Evolutionary conservation across 2,329 filamentous ascomycete genomes (phyloP).

Genomic region (Trichoderma cornu-damae): DNA sequence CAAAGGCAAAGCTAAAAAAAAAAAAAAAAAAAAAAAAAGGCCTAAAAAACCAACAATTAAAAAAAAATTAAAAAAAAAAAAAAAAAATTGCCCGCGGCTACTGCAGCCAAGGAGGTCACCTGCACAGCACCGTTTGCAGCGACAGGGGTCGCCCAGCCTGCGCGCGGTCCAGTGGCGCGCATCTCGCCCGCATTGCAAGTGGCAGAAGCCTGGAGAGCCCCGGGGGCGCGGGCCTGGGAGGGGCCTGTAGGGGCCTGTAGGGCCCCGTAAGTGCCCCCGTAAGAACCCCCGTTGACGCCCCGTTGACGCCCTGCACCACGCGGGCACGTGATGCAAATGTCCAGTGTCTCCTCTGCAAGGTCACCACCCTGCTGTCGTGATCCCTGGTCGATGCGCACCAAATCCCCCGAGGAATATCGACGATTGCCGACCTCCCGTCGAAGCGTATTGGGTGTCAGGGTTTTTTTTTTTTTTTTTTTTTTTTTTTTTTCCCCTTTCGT

Average conservation of each 20-base stretch:
- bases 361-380: constrained; percentile 15
- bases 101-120: constrained; percentile 23
- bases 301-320: neutral
- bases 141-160: constrained; percentile 8
- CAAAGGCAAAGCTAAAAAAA: no score
- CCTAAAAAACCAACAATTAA: neutral
- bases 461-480: neutral
- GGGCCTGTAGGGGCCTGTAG: neutral
- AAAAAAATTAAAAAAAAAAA: no score
- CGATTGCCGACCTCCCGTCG: constrained; percentile 12
- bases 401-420: constrained; percentile 9
- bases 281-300: no score
- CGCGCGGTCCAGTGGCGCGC: neutral
- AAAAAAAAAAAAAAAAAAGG: neutral
- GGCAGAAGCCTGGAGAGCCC: neutral
- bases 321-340: constrained; percentile 16
- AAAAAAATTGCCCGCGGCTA: constrained; percentile 8
- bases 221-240: neutral
- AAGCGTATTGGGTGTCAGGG: constrained; percentile 6
- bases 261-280: neutral
- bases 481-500: no score
- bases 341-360: constrained; percentile 17
- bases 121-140: constrained; percentile 23
- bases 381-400: constrained; percentile 10
- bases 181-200: constrained; percentile 7